Evolutionary conservation across 768 basidiomycete genomes (phyloP), one percentile per base, ranked within the genome.

Genomic region (Amanita jacksonii): DNA sequence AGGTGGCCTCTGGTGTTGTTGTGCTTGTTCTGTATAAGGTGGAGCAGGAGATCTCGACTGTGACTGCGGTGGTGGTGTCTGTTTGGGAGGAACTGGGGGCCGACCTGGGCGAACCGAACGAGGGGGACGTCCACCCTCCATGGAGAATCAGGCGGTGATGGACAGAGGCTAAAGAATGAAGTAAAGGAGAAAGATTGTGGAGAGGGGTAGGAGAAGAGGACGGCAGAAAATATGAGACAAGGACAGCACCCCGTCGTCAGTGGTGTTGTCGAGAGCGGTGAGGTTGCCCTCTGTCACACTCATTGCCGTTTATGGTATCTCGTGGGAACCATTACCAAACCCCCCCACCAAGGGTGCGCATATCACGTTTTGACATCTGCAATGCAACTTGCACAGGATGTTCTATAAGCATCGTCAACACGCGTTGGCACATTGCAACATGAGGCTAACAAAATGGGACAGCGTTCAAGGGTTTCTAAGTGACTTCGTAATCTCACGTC

Each of bases 41-140:
- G 72, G 65, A 23, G 65, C 62, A 13, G 68, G 68, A 4, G 63
- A 62, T 41, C 49, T 57, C 43, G 54, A 57, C 35, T 64, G 69
- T 1, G 65, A 60, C 39, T 70, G 63, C 16, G 59, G 59, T n/a
- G 47, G 62, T 15, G 67, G n/a, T n/a, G n/a, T n/a, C n/a, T n/a
- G n/a, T n/a, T n/a, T n/a, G n/a, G n/a, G n/a, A n/a, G n/a, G n/a
- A n/a, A n/a, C n/a, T n/a, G n/a, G 55, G 32, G 61, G 53, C 1
- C 63, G 67, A 24, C 58, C 54, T 40, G 71, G 78, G 32, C 76
- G 68, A 43, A 69, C 66, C 48, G 75, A 64, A 47, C 76, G 73
- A 33, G 74, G 74, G n/a, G 74, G 76, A 23, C 75, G 68, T 55
- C 64, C 59, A 45, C 62, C 51, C 46, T 69, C 68, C 70, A 72